Conservation (phyloP, 202 grass and related monocot species). For the Schoenoplectus tabernaemontani region DNA sequence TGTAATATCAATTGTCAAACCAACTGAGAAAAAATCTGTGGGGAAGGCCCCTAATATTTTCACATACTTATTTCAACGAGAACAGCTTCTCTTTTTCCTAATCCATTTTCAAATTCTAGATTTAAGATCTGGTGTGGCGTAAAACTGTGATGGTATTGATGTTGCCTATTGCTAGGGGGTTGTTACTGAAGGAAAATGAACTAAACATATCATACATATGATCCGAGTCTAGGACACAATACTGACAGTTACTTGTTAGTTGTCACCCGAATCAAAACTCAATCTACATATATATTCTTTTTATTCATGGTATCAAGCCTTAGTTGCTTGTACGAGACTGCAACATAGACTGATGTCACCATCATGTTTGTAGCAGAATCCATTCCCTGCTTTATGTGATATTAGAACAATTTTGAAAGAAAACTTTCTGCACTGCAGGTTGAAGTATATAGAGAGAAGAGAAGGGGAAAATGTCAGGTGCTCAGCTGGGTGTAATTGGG, state of each 20-base stretch:
- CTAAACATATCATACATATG: too few species aligned
- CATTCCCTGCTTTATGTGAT: not conserved
- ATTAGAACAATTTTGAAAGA: not conserved
- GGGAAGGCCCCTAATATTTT: not conserved
- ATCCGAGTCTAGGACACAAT: too few species aligned
- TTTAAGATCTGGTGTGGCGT: not conserved
- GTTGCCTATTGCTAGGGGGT: not conserved
- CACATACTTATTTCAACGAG: not conserved
- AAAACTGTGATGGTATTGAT: not conserved
- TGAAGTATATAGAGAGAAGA: constrained; percentile 39
- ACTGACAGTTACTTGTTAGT: not conserved
- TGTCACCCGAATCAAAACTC: not conserved
- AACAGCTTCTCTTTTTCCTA: not conserved
- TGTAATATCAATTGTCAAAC: not conserved
- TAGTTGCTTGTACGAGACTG: not conserved
- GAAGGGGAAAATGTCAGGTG: constrained; percentile 49
- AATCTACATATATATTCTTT: not conserved
- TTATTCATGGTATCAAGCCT: not conserved
- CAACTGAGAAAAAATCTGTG: not conserved
- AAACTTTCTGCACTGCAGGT: constrained; percentile 24
- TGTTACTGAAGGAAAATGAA: too few species aligned
- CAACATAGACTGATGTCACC: not conserved
- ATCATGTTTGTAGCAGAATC: not conserved
- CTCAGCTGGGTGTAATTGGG: constrained; percentile 63
- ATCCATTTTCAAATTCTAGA: constrained; percentile 16